Conservation (phyloP, 768 basidiomycete genomes). For the Hemileccinum impolitum region DNA sequence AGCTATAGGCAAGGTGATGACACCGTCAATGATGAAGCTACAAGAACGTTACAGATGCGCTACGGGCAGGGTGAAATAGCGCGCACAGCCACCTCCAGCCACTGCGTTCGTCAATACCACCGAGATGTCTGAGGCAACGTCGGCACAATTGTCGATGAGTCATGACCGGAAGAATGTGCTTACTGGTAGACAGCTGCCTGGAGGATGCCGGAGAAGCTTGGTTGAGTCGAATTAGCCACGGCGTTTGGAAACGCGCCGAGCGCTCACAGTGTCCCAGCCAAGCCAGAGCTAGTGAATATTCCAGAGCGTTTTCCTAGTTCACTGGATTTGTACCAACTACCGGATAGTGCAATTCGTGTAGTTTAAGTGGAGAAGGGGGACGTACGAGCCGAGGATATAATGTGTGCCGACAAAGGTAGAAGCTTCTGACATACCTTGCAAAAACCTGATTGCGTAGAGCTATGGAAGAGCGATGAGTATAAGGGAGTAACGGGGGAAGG, state of each 20-base stretch:
- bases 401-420: conserved; percentile 77
- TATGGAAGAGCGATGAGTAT: conserved; percentile 20
- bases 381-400: conserved; percentile 69
- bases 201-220: conserved; percentile 61
- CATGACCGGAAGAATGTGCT: conserved; percentile 7
- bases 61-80: neutral
- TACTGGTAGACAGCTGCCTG: conserved; percentile 63
- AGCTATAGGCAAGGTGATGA: conserved; percentile 71
- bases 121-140: conserved; percentile 40
- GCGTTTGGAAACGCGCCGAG: neutral
- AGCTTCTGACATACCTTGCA: conserved; percentile 70
- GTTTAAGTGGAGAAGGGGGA: conserved; percentile 6
- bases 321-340: conserved; percentile 65
- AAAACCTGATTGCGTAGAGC: conserved; percentile 69
- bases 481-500: neutral
- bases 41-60: neutral
- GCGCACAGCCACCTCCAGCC: conserved; percentile 66
- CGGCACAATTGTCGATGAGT: neutral
- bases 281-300: conserved; percentile 64
- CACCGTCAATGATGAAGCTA: conserved; percentile 65
- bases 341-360: neutral
- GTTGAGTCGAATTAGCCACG: neutral
- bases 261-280: conserved; percentile 57
- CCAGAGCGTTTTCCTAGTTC: conserved; percentile 72
- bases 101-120: conserved; percentile 49